Base-by-base conservation (phyloP, 345 rosid genomes). In the Rhizophora apiculata region DNA sequence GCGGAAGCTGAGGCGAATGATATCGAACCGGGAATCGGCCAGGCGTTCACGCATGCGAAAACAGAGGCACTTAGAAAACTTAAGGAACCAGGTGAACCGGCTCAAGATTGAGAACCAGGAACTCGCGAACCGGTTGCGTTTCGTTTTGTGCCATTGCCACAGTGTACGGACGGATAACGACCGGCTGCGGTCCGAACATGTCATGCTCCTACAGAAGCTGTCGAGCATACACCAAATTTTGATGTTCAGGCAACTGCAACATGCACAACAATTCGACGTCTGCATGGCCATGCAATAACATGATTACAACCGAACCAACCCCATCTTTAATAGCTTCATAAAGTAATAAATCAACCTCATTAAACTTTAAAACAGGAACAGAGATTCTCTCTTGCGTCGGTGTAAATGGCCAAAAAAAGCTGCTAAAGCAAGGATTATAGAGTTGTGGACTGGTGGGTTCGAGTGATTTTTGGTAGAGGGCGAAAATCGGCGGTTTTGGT, bases 21-120 rank as follows among this genome's bases (percentile, higher is more conserved):
- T 86, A 67, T 93, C 98, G 61, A 93, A 91, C 88, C 86, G 97
- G 69, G 94, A 93, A 68, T 91, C 98, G 8, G 97, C 98, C 10
- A 80, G 89, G 83, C 80, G 96, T 73, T 91, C 97, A 0, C 80
- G 97, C 73, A 82, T 87, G 89, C 86, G 96, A 68, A 89, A 89
- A 62, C 94, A 89, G 74, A 87, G 72, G 82, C 92, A 89, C 74
- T 68, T 84, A 70, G 93, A 91, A 69, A 87, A 85, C 80, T 68
- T 93, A 74, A 80, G 88, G 80, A 85, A 82, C 73, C 88, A 86
- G 79, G 80, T 71, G 83, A 88, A 79, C 85, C 88, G 82, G 74
- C 83, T 93, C 22, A 78, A 78, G 74, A 27, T 76, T 32, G 88
- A 86, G 83, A 93, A 89, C 83, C 83, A 84, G 39, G 94, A 91